These are phyloP conservation scores for Vigna hirtella DNA, from an alignment of 306 rosid genomes.

Conservation along the genomic window DNA sequence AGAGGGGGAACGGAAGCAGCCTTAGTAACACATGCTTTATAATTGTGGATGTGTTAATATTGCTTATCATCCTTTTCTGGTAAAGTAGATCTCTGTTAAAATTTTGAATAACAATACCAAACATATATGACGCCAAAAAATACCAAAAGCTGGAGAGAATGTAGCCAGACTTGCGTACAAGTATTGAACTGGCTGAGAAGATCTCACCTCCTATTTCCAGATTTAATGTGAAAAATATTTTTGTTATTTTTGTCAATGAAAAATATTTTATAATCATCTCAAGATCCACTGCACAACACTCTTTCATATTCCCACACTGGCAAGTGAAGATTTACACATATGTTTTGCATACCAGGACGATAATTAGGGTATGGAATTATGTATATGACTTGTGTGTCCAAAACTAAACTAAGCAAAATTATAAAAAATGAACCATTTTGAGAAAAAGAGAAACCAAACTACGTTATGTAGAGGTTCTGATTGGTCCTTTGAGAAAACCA, in stretches of 20 bases:
- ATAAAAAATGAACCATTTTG: no score
- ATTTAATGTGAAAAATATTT: constrained; percentile 1
- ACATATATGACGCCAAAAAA: constrained; percentile 35
- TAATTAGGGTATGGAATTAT: neutral
- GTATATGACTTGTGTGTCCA: neutral
- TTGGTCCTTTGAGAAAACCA: no score
- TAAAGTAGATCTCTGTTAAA: constrained; percentile 24
- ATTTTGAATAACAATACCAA: constrained; percentile 22
- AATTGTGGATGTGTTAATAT: constrained; percentile 1
- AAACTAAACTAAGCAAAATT: no score
- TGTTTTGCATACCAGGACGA: neutral
- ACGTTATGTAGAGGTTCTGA: no score
- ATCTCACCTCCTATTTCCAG: neutral
- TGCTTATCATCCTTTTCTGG: constrained; percentile 8
- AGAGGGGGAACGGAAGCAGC: constrained; percentile 13
- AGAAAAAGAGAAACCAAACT: no score
- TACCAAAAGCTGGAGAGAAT: constrained; percentile 15
- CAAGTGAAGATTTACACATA: neutral
- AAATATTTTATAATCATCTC: constrained; percentile 24
- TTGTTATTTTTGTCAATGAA: neutral
- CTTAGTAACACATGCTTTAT: constrained; percentile 1
- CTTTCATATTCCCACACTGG: neutral
- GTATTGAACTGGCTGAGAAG: constrained; percentile 27
- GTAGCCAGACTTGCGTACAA: constrained; percentile 19
- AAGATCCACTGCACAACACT: neutral